A percentile compares a stretch with the other conserved stretches of the same genome.
Conservation (phyloP, 148 eudicot species). For the Limonium bicolor region DNA sequence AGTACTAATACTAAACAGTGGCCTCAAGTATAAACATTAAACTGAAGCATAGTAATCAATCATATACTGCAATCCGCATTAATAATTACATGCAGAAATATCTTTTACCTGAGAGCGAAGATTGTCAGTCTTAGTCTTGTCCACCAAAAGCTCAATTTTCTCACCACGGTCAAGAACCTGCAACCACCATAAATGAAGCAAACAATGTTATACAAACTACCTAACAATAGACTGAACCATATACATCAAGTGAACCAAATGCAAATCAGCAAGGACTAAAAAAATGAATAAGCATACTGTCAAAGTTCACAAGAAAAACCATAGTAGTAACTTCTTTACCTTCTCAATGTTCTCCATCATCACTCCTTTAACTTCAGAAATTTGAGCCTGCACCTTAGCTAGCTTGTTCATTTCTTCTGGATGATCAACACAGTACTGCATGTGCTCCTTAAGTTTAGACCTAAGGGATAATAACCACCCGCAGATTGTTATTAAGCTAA, state of each 20-base stretch:
- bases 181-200: too few relatives aligned
- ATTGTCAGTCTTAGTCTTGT: conserved; percentile 39
- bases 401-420: conserved; percentile 48
- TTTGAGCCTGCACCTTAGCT: conserved; percentile 34
- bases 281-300: neutral
- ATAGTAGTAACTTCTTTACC: conserved; percentile 6
- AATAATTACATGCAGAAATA: too few relatives aligned
- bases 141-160: conserved; percentile 42
- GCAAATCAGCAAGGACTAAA: too few relatives aligned
- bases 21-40: too few relatives aligned
- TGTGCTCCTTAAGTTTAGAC: conserved; percentile 39
- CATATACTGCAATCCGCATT: too few relatives aligned
- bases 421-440: conserved; percentile 44
- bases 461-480: conserved; percentile 8
- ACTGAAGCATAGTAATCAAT: too few relatives aligned
- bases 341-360: conserved; percentile 48
- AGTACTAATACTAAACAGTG: too few relatives aligned
- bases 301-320: neutral
- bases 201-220: too few relatives aligned
- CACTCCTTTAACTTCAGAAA: conserved; percentile 43
- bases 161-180: conserved; percentile 47
- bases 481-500: neutral
- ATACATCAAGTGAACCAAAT: too few relatives aligned
- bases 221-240: too few relatives aligned
- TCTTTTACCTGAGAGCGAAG: conserved; percentile 43